Evolutionary conservation across 179 eudicot species (phyloP), one percentile per base, ranked within the genome.

Genomic region (Patellifolia procumbens): DNA sequence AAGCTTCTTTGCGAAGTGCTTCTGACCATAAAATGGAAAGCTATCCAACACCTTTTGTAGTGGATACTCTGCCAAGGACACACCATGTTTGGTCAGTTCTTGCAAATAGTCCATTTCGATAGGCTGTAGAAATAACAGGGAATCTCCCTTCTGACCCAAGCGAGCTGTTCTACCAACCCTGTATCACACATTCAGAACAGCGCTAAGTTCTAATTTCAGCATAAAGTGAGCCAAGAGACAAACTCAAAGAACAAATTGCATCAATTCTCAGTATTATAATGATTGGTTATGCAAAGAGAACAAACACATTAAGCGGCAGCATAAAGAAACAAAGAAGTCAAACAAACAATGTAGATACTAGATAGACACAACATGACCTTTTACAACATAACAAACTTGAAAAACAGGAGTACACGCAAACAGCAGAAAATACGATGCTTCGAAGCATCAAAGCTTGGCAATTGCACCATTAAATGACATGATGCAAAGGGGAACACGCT

Each of bases 81-180:
- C 98, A 17, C 98, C 91, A 42, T 90, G 98, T 84, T 89, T 93
- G 81, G 86, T 84, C 76, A 96, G 80, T 51, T 90, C 97, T 77
- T 86, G 82, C 88, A 96, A 79, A 78, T 93, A 96, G 78, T 91
- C 98, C 39, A 74, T 78, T 86, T 96, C 98, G 58, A 82, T 60
- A 34, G 99, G 99, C 78, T 90, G 98, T 48, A 96, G 81, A 81
- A 96, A 96, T 76, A 96, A 82, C 74, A 96, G 76, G 35, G 99
- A 89, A 60, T 96, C 96, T 48, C 99, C 99, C 85, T 72, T 93
- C 80, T 90, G 88, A 60, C 99, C 99, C 85, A 93, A 80, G 70
- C 99, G 97, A 83, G 99, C 99, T 68, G 98, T 96, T 90, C 99
- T 89, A 80, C 99, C 99, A 42, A 96, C 99, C 87, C 99, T 95